A percentile compares a stretch with the other conserved stretches of the same genome.
phyloP scores from a whole-genome alignment of 371 early-diverging fungal genomes.

The Funneliformis caledonium region DNA sequence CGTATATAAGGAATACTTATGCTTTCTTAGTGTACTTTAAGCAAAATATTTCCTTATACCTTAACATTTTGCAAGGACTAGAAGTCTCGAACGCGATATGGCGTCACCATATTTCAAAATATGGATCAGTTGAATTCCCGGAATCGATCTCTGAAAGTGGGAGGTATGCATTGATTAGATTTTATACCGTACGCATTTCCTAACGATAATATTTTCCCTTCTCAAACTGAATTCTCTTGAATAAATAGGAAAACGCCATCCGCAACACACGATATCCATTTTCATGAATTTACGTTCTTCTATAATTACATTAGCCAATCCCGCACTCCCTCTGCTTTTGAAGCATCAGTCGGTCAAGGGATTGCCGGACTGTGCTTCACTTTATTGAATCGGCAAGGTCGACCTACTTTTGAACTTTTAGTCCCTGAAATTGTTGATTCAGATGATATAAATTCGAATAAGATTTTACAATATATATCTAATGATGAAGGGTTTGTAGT shows the following conservation, averaged over 20 bases:
- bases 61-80: conserved; percentile 58
- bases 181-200: not conserved
- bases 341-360: conserved; percentile 72
- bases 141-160: not conserved
- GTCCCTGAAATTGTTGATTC: conserved; percentile 43
- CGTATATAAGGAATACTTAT: conserved; percentile 56
- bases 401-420: conserved; percentile 50
- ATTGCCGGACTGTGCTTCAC: conserved; percentile 71
- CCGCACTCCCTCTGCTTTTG: conserved; percentile 57
- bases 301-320: conserved; percentile 59
- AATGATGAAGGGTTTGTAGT: not conserved
- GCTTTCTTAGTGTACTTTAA: conserved; percentile 69
- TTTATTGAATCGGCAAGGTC: conserved; percentile 53
- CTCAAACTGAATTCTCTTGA: not conserved
- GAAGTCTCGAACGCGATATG: conserved; percentile 61
- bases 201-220: not conserved
- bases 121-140: conserved; percentile 43
- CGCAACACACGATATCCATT: conserved; percentile 41
- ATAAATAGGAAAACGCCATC: conserved; percentile 1
- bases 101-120: conserved; percentile 57
- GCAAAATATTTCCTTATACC: conserved; percentile 62
- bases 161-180: not conserved
- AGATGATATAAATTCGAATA: conserved; percentile 46
- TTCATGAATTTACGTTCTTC: conserved; percentile 65
- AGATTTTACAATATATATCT: conserved; percentile 44